These are phyloP conservation scores for Lecanoromycetidae sp. DNA, from an alignment of 2,329 filamentous ascomycete genomes.

Conservation along the genomic window DNA sequence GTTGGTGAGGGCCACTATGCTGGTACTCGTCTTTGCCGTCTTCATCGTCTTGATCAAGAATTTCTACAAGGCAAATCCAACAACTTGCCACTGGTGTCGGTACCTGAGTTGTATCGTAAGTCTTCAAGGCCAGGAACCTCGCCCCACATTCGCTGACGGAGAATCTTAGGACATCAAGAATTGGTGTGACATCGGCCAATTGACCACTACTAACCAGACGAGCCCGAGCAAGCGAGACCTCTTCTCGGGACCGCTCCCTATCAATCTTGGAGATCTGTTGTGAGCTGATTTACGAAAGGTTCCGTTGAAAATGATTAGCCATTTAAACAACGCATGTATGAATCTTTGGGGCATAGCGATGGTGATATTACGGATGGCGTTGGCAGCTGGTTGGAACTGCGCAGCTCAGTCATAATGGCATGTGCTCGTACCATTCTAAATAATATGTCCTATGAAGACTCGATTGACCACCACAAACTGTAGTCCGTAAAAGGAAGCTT, in stretches of 20 bases:
- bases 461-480: too few species aligned
- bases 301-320: too few species aligned
- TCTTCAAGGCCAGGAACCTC: too few species aligned
- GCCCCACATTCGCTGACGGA: slow-evolving; percentile 1
- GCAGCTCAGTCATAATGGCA: too few species aligned
- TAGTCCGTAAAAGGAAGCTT: too few species aligned
- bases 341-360: too few species aligned
- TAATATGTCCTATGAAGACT: too few species aligned
- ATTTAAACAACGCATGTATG: too few species aligned
- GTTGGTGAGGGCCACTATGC: slow-evolving; percentile 64
- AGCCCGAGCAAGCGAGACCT: slow-evolving; percentile 11
- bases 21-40: slow-evolving; percentile 69
- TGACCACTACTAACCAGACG: slow-evolving; percentile 8
- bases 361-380: too few species aligned
- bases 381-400: too few species aligned
- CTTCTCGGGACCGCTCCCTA: neutral
- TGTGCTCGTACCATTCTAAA: too few species aligned
- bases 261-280: slow-evolving; percentile 2
- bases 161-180: slow-evolving; percentile 30
- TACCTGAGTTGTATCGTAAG: slow-evolving; percentile 85
- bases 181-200: slow-evolving; percentile 32
- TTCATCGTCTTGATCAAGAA: slow-evolving; percentile 83
- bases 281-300: too few species aligned
- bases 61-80: slow-evolving; percentile 62
- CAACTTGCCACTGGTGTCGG: slow-evolving; percentile 83